Conservation (phyloP, 306 rosid genomes). For the Geum urbanum region DNA sequence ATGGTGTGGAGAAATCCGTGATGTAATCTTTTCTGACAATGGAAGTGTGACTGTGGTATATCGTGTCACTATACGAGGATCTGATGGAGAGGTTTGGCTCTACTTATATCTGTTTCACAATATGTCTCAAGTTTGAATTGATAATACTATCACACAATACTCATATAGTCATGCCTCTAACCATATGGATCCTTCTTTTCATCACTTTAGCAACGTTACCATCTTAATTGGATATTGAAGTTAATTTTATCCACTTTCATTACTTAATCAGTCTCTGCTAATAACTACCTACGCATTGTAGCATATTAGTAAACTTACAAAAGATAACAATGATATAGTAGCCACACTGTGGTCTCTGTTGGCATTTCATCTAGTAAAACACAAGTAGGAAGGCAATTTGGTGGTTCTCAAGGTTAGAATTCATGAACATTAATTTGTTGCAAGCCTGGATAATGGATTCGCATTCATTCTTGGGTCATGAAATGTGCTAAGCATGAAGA, state of each 20-base stretch:
- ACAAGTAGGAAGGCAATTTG: not conserved
- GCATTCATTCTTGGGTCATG: too few species aligned
- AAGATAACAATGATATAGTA: not conserved
- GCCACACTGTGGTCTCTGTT: not conserved
- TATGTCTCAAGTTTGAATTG: not conserved
- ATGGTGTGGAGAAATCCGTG: slow-evolving; percentile 99
- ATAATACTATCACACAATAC: not conserved
- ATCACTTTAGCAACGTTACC: not conserved
- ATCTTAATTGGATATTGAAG: not conserved
- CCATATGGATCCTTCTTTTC: not conserved
- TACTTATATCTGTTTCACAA: not conserved
- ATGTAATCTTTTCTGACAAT: slow-evolving; percentile 89
- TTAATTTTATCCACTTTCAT: not conserved
- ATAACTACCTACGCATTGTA: too few species aligned
- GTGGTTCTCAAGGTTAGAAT: not conserved
- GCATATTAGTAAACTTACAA: not conserved
- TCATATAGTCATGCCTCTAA: slow-evolving; percentile 1
- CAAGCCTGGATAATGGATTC: not conserved
- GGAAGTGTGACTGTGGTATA: slow-evolving; percentile 89
- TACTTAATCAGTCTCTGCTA: too few species aligned
- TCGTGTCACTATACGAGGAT: slow-evolving; percentile 88
- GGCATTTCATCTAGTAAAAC: not conserved
- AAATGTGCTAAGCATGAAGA: not conserved
- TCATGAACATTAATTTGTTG: too few species aligned
- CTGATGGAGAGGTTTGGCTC: slow-evolving; percentile 86